Percentiles rank a stretch among this genome's conserved stretches.
Conservation (phyloP, 2,329 filamentous ascomycete species). For the Cordyceps javanica region DNA sequence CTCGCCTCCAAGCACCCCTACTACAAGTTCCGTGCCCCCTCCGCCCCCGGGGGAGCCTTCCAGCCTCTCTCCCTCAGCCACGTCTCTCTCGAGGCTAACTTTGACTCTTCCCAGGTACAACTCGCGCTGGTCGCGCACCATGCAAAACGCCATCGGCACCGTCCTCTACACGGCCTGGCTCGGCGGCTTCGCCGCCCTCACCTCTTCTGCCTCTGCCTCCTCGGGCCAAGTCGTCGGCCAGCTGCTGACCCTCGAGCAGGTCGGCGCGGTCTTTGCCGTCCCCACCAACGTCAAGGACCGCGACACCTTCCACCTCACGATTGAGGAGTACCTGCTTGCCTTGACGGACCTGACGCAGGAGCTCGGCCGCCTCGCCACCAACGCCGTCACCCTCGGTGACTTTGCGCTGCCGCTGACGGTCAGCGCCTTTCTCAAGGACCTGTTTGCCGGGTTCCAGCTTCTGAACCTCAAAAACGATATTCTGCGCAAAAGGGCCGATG, state of each 20-base stretch:
- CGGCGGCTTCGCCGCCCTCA: conserved; percentile 54
- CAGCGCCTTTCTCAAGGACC: conserved; percentile 86
- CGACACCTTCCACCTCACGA: conserved; percentile 90
- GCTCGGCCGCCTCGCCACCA: conserved; percentile 83
- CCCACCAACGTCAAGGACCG: conserved; percentile 85
- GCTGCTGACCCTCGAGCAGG: conserved; percentile 81
- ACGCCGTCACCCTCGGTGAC: conserved; percentile 88
- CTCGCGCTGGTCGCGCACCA: conserved; percentile 71
- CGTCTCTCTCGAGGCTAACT: not conserved
- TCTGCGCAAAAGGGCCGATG: conserved; percentile 79
- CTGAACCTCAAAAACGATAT: conserved; percentile 96
- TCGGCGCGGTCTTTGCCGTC: conserved; percentile 73
- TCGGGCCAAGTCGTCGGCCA: conserved; percentile 50
- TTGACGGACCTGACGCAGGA: conserved; percentile 86
- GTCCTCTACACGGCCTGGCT: conserved; percentile 65
- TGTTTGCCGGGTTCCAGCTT: conserved; percentile 94
- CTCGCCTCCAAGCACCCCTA: conserved; percentile 84
- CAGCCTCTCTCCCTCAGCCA: not conserved
- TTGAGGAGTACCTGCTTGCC: conserved; percentile 92
- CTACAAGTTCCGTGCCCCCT: conserved; percentile 64
- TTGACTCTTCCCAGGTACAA: conserved; percentile 56
- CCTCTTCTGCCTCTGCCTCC: conserved; percentile 42
- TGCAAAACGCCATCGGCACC: conserved; percentile 69
- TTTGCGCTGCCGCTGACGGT: conserved; percentile 81
- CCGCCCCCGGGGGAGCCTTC: too few relatives aligned